These are phyloP conservation scores for Pseudotsuga menziesii DNA, from an alignment of 75 land plant genomes.

Conservation along the genomic window DNA sequence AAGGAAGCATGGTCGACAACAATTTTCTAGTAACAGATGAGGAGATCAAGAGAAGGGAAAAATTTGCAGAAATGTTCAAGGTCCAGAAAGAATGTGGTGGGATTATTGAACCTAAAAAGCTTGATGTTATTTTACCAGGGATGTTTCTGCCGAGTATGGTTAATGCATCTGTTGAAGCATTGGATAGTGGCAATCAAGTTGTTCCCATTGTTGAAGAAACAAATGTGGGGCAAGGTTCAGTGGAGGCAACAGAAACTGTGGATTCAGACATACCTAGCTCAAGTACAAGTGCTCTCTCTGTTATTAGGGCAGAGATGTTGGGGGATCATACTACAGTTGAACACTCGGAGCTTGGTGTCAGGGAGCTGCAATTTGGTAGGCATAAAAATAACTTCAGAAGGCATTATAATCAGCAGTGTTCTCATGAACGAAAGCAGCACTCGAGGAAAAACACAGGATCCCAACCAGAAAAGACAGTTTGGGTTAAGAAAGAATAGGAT, in stretches of 20 bases:
- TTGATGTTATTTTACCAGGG: conserved; percentile 43
- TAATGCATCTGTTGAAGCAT: background rate
- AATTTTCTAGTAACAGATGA: conserved; percentile 34
- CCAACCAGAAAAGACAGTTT: background rate
- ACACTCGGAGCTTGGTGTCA: background rate
- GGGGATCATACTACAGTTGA: background rate
- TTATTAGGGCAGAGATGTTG: background rate
- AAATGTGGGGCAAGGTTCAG: background rate
- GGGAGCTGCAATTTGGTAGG: background rate
- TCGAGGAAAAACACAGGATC: background rate
- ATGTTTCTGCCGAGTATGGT: conserved; percentile 40
- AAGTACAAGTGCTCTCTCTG: background rate
- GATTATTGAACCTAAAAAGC: conserved; percentile 56
- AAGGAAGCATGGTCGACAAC: conserved; percentile 15
- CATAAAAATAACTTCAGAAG: background rate
- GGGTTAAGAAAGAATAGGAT: conserved; percentile 7
- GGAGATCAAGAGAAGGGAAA: conserved; percentile 51
- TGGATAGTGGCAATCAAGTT: background rate
- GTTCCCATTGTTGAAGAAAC: background rate
- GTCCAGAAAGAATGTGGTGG: conserved; percentile 55
- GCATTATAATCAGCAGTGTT: background rate
- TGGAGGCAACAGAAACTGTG: background rate
- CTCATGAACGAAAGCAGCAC: background rate
- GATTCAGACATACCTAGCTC: conserved; percentile 7
- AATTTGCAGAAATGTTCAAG: conserved; percentile 43